Percentiles rank a stretch among this genome's conserved stretches.
Evolutionary conservation across 192 early-diverging fungal genomes (phyloP).

Genomic region (Paraglomus brasilianum): DNA sequence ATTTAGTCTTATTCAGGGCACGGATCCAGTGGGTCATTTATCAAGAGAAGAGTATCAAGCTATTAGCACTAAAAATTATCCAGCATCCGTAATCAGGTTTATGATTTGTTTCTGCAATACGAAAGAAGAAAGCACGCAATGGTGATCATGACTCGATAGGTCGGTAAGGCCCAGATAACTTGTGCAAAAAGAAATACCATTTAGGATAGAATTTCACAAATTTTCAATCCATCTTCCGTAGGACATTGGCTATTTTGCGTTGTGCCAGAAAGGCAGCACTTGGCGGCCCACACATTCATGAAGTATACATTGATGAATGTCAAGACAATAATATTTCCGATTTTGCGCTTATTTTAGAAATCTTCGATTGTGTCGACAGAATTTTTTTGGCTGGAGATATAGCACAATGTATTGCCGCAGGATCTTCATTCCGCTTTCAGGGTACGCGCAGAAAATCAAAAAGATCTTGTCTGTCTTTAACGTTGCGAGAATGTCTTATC

Average conservation of each 20-base stretch:
- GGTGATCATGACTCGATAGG: conserved; percentile 5
- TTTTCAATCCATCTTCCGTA: neutral
- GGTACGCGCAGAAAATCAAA: neutral
- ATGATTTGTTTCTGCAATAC: conserved; percentile 22
- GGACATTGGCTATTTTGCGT: conserved; percentile 20
- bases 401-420: conserved; percentile 22
- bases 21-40: conserved; percentile 3
- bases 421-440: conserved; percentile 23
- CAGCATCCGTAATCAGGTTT: conserved; percentile 21
- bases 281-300: conserved; percentile 15
- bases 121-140: conserved; percentile 3
- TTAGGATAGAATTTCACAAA: neutral
- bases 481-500: no score
- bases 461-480: neutral
- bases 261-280: conserved; percentile 8
- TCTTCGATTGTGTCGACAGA: conserved; percentile 5
- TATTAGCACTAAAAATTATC: conserved; percentile 20
- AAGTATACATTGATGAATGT: conserved; percentile 30
- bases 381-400: conserved; percentile 29
- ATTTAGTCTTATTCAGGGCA: neutral
- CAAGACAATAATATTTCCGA: conserved; percentile 22
- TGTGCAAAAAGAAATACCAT: neutral
- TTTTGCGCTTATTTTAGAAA: conserved; percentile 18
- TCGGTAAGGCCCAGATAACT: neutral
- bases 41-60: conserved; percentile 16